These are phyloP conservation scores for Paecilomyces fulvus DNA, from an alignment of 2,329 filamentous ascomycete genomes.

Conservation along the genomic window DNA sequence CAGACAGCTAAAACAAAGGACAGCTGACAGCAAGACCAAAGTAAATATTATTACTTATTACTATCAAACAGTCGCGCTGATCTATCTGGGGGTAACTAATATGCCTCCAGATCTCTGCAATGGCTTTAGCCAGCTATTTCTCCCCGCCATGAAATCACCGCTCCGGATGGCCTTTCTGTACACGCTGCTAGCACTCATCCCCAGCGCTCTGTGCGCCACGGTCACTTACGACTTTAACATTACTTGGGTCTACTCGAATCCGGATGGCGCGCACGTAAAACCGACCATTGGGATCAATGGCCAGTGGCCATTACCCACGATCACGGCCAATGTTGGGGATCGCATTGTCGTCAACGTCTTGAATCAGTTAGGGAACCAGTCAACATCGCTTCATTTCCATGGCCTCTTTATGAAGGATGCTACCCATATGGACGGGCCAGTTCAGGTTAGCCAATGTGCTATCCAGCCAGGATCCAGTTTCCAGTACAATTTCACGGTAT, in stretches of 20 bases:
- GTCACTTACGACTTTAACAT: constrained; percentile 56
- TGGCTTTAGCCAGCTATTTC: background rate
- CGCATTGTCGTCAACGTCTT: constrained; percentile 11
- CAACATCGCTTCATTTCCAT: constrained; percentile 45
- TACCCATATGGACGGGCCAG: constrained; percentile 59
- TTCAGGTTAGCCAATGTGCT: constrained; percentile 55
- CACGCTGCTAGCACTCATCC: background rate
- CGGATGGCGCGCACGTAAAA: constrained; percentile 54
- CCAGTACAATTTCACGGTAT: constrained; percentile 25
- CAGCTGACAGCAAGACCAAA: background rate
- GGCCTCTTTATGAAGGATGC: constrained; percentile 60
- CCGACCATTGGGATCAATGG: constrained; percentile 64
- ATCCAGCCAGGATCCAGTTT: constrained; percentile 56
- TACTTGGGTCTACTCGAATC: constrained; percentile 59
- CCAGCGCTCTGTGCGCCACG: background rate
- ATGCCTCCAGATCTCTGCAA: background rate
- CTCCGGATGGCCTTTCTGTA: background rate
- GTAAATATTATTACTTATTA: background rate
- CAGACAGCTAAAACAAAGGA: background rate
- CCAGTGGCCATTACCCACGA: constrained; percentile 59
- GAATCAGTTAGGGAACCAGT: constrained; percentile 14
- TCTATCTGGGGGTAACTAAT: background rate
- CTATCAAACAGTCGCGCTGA: background rate
- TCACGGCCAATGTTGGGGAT: constrained; percentile 3
- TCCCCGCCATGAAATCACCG: background rate